Conservation (phyloP, 2,329 filamentous ascomycete genomes). For the Neonectria coccinea region DNA sequence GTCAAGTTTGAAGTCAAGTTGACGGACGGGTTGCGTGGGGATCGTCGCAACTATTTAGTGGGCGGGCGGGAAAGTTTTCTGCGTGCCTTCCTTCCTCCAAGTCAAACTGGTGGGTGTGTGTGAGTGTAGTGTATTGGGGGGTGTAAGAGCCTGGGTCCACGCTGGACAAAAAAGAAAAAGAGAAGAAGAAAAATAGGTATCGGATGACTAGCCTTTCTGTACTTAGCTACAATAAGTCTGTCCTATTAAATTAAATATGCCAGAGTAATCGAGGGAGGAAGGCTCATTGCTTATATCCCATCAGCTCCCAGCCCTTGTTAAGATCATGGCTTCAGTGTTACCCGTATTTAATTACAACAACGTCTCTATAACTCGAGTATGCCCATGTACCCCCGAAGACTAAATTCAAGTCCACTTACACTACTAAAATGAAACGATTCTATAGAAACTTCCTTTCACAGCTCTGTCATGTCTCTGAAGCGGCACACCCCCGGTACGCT, state of each 20-base stretch:
- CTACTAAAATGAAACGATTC: not conserved
- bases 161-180: not conserved
- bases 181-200: not conserved
- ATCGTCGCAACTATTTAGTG: constrained; percentile 3
- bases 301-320: not conserved
- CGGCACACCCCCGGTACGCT: not conserved
- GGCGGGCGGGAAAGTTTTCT: not conserved
- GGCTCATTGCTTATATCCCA: not conserved
- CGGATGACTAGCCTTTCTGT: not conserved
- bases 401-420: not conserved
- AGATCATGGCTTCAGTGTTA: not conserved
- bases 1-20: not conserved
- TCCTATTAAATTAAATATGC: not conserved
- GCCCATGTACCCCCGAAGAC: not conserved
- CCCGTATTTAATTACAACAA: not conserved
- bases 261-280: not conserved
- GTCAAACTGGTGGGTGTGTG: not conserved
- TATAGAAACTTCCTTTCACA: not conserved
- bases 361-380: not conserved
- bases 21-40: not conserved
- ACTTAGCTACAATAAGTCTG: too few species aligned
- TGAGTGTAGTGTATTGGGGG: not conserved
- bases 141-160: not conserved
- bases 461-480: not conserved
- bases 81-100: constrained; percentile 1